These are phyloP conservation scores for Ogataea pini DNA, from an alignment of 805 yeast genomes.

Conservation along the genomic window DNA sequence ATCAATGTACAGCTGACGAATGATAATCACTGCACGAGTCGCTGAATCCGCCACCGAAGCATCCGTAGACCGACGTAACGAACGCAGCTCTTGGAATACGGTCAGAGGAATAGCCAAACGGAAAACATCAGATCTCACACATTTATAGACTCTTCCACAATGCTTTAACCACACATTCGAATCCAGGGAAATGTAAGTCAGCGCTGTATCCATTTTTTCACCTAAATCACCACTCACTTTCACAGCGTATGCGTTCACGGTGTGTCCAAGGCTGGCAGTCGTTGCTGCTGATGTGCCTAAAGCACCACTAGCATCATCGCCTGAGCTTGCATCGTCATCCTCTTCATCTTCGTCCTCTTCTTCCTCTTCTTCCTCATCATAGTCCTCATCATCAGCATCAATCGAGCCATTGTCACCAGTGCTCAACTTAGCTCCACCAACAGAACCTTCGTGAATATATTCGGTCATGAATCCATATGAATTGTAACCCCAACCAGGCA, in stretches of 20 bases:
- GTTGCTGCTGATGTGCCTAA: neutral
- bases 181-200: conserved; percentile 65
- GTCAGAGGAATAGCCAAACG: conserved; percentile 68
- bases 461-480: conserved; percentile 37
- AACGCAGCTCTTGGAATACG: conserved; percentile 75
- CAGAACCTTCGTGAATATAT: conserved; percentile 28
- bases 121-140: conserved; percentile 59
- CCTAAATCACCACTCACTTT: conserved; percentile 51
- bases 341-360: conserved; percentile 20
- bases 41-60: conserved; percentile 78
- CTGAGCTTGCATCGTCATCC: conserved; percentile 10
- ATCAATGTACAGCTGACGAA: conserved; percentile 63
- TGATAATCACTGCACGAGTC: conserved; percentile 73
- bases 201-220: conserved; percentile 53
- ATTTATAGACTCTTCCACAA: conserved; percentile 73
- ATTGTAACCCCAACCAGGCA: conserved; percentile 34
- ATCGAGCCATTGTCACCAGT: conserved; percentile 13
- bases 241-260: conserved; percentile 12
- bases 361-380: conserved; percentile 20
- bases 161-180: conserved; percentile 82
- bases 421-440: conserved; percentile 5
- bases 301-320: neutral
- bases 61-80: conserved; percentile 69
- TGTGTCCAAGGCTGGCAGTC: neutral
- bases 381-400: conserved; percentile 26